Conservation (phyloP, 2,329 filamentous ascomycete species). For the Xylariaceae sp. region DNA sequence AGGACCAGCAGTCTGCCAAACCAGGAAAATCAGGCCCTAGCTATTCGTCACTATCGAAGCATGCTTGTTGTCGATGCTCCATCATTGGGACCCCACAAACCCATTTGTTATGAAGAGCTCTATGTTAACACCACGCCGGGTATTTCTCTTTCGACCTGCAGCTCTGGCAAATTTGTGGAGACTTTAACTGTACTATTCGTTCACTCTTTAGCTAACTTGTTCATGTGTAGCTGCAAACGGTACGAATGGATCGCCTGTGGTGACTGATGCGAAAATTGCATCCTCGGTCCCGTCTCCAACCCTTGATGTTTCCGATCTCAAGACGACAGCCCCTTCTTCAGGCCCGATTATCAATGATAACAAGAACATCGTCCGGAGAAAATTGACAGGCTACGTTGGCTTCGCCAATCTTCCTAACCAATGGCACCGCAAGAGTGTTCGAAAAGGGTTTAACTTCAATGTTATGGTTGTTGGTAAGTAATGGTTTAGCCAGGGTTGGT, state of each 20-base stretch:
- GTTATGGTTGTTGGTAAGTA: conserved; percentile 98
- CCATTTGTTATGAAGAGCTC: conserved; percentile 56
- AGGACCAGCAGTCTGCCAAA: conserved; percentile 45
- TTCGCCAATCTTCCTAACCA: conserved; percentile 99
- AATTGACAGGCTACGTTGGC: conserved; percentile 97
- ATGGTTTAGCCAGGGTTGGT: not conserved
- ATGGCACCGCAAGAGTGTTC: conserved; percentile 99
- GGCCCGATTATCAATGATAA: conserved; percentile 67
- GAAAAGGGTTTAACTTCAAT: conserved; percentile 99
- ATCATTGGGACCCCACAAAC: conserved; percentile 51
- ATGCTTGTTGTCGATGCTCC: conserved; percentile 60
- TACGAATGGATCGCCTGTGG: conserved; percentile 42
- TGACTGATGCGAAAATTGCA: conserved; percentile 53
- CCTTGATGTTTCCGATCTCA: conserved; percentile 43
- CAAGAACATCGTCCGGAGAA: conserved; percentile 96
- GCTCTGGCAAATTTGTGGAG: conserved; percentile 24
- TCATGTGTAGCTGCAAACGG: conserved; percentile 49
- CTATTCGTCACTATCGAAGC: conserved; percentile 52
- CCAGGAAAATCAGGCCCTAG: conserved; percentile 44
- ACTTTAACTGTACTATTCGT: conserved; percentile 18
- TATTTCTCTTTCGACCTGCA: conserved; percentile 31
- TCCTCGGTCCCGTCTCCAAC: conserved; percentile 50
- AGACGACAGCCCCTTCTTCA: conserved; percentile 42
- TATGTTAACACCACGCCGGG: conserved; percentile 41
- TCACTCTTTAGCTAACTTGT: conserved; percentile 44